phyloP scores from a whole-genome alignment of 2,329 filamentous ascomycete genomes.

The Metarhizium guizhouense region DNA sequence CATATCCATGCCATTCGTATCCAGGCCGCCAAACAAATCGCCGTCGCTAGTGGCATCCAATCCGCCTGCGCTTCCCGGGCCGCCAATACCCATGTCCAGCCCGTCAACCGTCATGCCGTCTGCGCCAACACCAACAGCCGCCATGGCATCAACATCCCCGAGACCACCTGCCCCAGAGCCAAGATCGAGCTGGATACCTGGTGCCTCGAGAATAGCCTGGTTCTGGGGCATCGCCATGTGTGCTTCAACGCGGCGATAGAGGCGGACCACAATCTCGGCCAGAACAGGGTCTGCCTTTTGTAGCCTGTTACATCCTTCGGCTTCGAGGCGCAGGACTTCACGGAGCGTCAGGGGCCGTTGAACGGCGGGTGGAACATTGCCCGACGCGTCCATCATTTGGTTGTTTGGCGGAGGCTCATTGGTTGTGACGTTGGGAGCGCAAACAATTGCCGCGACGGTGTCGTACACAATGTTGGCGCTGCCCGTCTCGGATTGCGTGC shows the following conservation, averaged over 20 bases:
- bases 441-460: slow-evolving; percentile 59
- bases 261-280: slow-evolving; percentile 53
- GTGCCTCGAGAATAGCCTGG: slow-evolving; percentile 32
- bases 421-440: slow-evolving; percentile 52
- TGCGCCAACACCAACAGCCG: slow-evolving; percentile 30
- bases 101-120: slow-evolving; percentile 33
- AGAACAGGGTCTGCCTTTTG: slow-evolving; percentile 46
- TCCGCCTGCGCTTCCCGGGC: slow-evolving; percentile 22
- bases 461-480: slow-evolving; percentile 58
- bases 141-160: slow-evolving; percentile 33
- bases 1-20: slow-evolving; percentile 31
- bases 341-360: slow-evolving; percentile 48
- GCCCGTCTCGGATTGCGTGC: slow-evolving; percentile 48
- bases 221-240: slow-evolving; percentile 42
- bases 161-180: slow-evolving; percentile 28
- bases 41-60: slow-evolving; percentile 26
- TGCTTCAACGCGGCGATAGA: slow-evolving; percentile 56
- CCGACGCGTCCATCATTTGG: slow-evolving; percentile 22
- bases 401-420: slow-evolving; percentile 28
- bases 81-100: slow-evolving; percentile 36
- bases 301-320: slow-evolving; percentile 47
- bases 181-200: slow-evolving; percentile 31
- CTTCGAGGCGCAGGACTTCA: slow-evolving; percentile 48
- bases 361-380: slow-evolving; percentile 25
- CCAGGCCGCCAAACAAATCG: slow-evolving; percentile 29